phyloP scores from a whole-genome alignment of 768 basidiomycete species.

The Baorangia bicolor region DNA sequence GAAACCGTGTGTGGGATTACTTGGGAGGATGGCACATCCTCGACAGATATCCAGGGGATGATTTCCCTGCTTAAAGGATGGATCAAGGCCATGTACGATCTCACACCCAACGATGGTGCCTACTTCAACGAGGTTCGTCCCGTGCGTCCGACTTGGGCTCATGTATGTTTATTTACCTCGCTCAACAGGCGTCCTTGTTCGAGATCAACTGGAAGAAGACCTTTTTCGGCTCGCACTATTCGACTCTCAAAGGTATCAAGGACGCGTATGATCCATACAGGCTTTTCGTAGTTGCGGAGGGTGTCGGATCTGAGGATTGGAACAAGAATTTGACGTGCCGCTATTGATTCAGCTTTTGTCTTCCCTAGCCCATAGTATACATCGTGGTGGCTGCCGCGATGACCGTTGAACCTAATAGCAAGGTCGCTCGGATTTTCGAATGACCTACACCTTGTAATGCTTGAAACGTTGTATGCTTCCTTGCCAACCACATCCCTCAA shows the following conservation, averaged over 20 bases:
- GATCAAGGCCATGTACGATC: constrained; percentile 30
- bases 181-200: constrained; percentile 40
- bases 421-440: neutral
- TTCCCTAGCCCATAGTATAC: too few relatives aligned
- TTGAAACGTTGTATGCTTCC: too few relatives aligned
- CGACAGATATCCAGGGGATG: constrained; percentile 12
- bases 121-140: constrained; percentile 48
- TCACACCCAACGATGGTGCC: constrained; percentile 36
- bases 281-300: constrained; percentile 12
- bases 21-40: constrained; percentile 26
- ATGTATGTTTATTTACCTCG: too few relatives aligned
- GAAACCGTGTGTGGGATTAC: constrained; percentile 24
- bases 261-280: constrained; percentile 13
- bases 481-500: too few relatives aligned
- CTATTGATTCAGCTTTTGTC: constrained; percentile 6
- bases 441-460: too few relatives aligned
- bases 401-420: neutral
- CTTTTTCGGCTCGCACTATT: constrained; percentile 49
- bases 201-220: constrained; percentile 40
- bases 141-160: neutral
- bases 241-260: constrained; percentile 42
- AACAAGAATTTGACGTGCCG: constrained; percentile 13
- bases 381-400: too few relatives aligned
- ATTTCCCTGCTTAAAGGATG: constrained; percentile 15
- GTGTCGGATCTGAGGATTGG: constrained; percentile 29